These are phyloP conservation scores for Pinus albicaulis DNA, from an alignment of 75 land plant species.

Conservation along the genomic window DNA sequence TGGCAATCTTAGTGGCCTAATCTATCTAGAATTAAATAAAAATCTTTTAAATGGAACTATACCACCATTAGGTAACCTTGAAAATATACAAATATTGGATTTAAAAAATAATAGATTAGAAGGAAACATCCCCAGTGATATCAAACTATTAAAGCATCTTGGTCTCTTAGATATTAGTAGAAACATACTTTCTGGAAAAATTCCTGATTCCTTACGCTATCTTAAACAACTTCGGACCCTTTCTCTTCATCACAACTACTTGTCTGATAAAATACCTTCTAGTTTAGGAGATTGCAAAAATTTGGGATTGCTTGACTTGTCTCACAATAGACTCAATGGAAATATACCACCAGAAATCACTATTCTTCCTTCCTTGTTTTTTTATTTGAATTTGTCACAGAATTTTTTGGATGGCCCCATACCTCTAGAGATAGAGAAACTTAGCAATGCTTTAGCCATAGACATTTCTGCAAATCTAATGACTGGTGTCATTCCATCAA, in stretches of 20 bases:
- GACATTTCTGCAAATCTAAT: conserved; percentile 31
- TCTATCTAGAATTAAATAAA: conserved; percentile 8
- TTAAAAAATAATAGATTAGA: conserved; percentile 14
- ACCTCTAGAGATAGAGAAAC: conserved; percentile 9
- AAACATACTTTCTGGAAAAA: conserved; percentile 26
- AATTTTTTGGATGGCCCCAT: conserved; percentile 13
- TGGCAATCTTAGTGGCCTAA: conserved; percentile 2
- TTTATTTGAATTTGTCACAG: conserved; percentile 18
- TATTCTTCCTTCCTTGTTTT: background rate
- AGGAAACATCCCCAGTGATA: conserved; percentile 16
- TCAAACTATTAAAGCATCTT: conserved; percentile 18
- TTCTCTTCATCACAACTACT: conserved; percentile 10
- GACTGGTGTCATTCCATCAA: conserved; percentile 23
- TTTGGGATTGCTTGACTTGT: conserved; percentile 11
- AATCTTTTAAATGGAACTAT: conserved; percentile 20
- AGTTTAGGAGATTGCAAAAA: conserved; percentile 7
- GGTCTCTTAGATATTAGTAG: conserved; percentile 6
- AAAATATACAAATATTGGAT: conserved; percentile 10
- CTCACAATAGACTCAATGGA: conserved; percentile 2
- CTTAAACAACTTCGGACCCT: background rate
- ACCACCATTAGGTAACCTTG: conserved; percentile 10
- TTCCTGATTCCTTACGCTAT: background rate
- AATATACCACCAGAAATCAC: conserved; percentile 12
- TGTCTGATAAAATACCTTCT: conserved; percentile 11
- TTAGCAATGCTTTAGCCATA: conserved; percentile 14